Conservation (phyloP, 1,284 basidiomycete genomes). For the Moesziomyces sp. region DNA sequence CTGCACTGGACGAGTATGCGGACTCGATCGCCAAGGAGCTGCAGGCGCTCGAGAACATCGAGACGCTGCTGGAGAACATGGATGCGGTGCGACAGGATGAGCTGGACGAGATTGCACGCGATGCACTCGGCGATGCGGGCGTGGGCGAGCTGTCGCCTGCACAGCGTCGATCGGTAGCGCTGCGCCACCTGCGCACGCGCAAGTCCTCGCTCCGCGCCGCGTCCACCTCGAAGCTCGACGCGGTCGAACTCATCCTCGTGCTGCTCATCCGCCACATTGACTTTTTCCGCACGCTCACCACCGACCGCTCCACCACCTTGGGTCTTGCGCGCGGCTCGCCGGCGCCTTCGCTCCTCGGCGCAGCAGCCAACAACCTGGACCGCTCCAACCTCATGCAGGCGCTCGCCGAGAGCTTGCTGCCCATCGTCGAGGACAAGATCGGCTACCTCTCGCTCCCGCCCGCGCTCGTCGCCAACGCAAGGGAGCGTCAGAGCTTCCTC, state of each 20-base stretch:
- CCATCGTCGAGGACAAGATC: conserved; percentile 54
- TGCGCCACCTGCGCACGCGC: conserved; percentile 74
- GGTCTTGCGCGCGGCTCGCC: conserved; percentile 1
- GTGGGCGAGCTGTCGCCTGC: conserved; percentile 35
- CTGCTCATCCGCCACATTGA: conserved; percentile 86
- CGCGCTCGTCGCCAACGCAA: conserved; percentile 42
- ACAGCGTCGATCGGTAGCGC: conserved; percentile 70
- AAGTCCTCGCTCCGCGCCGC: conserved; percentile 70
- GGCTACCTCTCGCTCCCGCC: conserved; percentile 47
- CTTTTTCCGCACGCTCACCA: conserved; percentile 69
- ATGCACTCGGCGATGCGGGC: conserved; percentile 33
- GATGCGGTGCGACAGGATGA: conserved; percentile 79
- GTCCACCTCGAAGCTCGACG: conserved; percentile 74
- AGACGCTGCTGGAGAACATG: conserved; percentile 77
- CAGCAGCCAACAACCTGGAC: conserved; percentile 17
- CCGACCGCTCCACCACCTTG: conserved; percentile 7
- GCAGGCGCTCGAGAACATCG: conserved; percentile 76
- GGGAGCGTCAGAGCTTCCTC: conserved; percentile 52
- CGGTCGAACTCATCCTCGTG: conserved; percentile 83
- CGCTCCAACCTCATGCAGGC: conserved; percentile 32
- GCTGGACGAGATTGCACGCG: conserved; percentile 72
- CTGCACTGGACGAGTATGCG: conserved; percentile 74
- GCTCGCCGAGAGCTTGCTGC: conserved; percentile 38
- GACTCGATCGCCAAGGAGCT: conserved; percentile 75
- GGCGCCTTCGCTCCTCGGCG: conserved; percentile 8